Evolutionary conservation across 2,329 filamentous ascomycete genomes (phyloP), one percentile per base, ranked within the genome.

Genomic region (Stemphylium lycopersici): DNA sequence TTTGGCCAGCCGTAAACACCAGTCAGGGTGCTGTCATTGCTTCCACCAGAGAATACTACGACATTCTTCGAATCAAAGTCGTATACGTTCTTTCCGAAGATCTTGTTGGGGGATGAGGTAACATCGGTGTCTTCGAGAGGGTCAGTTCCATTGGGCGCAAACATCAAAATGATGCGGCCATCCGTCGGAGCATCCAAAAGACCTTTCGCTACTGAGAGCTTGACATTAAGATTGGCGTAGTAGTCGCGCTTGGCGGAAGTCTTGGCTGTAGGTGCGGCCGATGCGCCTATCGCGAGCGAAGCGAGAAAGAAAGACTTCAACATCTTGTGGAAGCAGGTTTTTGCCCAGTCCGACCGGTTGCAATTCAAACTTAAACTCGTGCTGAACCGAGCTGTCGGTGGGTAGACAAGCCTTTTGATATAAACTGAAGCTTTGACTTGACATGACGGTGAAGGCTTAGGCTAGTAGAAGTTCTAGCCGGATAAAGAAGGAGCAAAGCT

Each of bases 1-100:
- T 71, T 69, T 4, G 70, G 73, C 59, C 61, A 76, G 6, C 75
- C 75, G 48, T 56, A 76, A 0, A 76, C 68, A 8, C 65, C 70
- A 6, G 52, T 62, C 11, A 56, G 59, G 3, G 68, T 71, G 31
- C 55, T 62, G 8, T 50, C 29, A 6, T 62, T 67, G 45, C 56
- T 66, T 38, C 71, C 71, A 11, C 68, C 69, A n/a, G 66, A 64
- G 1, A 77, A 53, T 1, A 47, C 62, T 12, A 72, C 49, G 0
- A 59, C 50, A 10, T 60, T 46, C 6, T 53, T 54, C 7, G 57
- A 29, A 5, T 58, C 53, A 40, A 76, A 62, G 13, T 59, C 50
- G 57, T 61, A 70, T 4, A 75, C 73, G 40, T 75, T 76, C 55
- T 74, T 66, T 34, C 75, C 75, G 50, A 70, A 77, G 43, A 76